Evolutionary conservation across 1,284 basidiomycete genomes (phyloP).

Genomic region (Ustilago trichophora): DNA sequence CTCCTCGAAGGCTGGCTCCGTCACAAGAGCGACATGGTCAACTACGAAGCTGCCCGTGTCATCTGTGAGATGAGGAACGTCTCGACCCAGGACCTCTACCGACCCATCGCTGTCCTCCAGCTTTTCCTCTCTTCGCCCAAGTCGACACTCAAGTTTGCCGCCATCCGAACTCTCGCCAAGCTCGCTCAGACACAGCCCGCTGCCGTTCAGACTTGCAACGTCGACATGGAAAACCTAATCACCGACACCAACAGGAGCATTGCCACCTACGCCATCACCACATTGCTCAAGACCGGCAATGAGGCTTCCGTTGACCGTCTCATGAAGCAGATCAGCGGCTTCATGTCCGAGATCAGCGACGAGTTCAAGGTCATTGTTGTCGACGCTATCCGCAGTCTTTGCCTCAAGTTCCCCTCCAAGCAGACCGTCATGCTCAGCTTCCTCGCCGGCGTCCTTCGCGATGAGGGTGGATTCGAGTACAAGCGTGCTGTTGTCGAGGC

Average conservation of each 20-base stretch:
- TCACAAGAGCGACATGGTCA: conserved; percentile 99
- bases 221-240: conserved; percentile 97
- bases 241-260: conserved; percentile 95
- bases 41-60: conserved; percentile 95
- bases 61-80: conserved; percentile 95
- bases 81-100: conserved; percentile 78
- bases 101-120: conserved; percentile 74
- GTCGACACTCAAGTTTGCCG: conserved; percentile 89
- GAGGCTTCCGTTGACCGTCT: conserved; percentile 98
- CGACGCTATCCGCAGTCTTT: conserved; percentile 95
- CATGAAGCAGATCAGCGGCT: conserved; percentile 99
- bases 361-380: conserved; percentile 99
- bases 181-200: conserved; percentile 79
- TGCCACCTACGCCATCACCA: conserved; percentile 98
- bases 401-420: conserved; percentile 97
- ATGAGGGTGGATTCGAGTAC: conserved; percentile 98
- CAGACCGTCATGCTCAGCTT: conserved; percentile 77
- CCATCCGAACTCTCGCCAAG: conserved; percentile 90
- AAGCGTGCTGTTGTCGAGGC: conserved; percentile 99
- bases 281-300: conserved; percentile 98
- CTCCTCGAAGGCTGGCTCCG: conserved; percentile 93
- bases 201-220: conserved; percentile 90
- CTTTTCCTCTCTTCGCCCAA: conserved; percentile 65
- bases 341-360: conserved; percentile 99
- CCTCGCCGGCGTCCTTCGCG: conserved; percentile 65